Base-by-base conservation (phyloP, 2,329 filamentous ascomycete genomes). In the Aspergillus arachidicola region DNA sequence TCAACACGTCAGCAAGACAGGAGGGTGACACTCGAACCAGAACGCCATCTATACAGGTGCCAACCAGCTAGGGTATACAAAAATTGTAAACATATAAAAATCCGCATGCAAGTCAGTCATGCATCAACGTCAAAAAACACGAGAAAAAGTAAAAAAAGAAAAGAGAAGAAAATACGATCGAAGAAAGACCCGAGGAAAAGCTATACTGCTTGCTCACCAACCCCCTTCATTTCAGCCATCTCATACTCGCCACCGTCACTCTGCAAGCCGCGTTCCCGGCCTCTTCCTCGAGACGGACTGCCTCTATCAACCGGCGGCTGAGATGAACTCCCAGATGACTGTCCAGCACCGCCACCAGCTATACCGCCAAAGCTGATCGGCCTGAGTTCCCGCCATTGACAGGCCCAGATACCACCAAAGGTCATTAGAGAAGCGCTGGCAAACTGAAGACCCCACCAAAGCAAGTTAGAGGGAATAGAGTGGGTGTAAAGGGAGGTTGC, bases 321-420 rank as follows among this genome's bases (percentile, higher is more conserved):
- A 11, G 64, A 59, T 9, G 62, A 46, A 21, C 66, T 56, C 38
- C 59, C 46, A 38, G 66, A 66, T 4, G 66, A 64, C 19, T 66
- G 61, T 19, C 61, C 61, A 26, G 63, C 69, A 38, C 66, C 70
- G 43, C 68, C 64, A 12, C 65, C 58, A 57, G 63, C 69, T n/a
- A 73, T 72, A 2, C 90, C 90, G 23, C 90, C 90, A 32, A 98
- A 97, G 63, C 87, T 90, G 71, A 98, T 96, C 12, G 95, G 94
- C 72, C 88, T 86, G 61, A 99, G 81, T 79, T 99, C 95, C 64
- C 94, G 86, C 84, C 93, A 96, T 73, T 90, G 92, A 75, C 94
- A 98, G 3, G 90, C 92, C 92, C 94, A 98, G 43, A 96, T 90
- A 4, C 92, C 94, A 2, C 95, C 82, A 54, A 83, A 86, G 10